These are phyloP conservation scores for Lachnellula arida DNA, from an alignment of 2,329 filamentous ascomycete genomes.

Conservation along the genomic window DNA sequence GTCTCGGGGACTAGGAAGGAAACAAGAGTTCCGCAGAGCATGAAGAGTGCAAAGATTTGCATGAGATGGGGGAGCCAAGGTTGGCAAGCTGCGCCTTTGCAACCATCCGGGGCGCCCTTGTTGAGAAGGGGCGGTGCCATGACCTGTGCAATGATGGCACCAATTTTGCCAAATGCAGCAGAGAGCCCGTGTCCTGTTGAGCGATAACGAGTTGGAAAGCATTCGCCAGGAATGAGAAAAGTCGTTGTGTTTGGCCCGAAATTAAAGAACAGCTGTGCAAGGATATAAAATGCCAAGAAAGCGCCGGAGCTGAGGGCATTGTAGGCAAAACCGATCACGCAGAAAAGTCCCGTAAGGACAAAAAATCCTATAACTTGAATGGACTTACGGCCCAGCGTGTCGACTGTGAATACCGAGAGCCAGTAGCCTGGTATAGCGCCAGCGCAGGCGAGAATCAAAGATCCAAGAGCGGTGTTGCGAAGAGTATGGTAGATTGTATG, in stretches of 20 bases:
- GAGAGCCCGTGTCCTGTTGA: constrained; percentile 60
- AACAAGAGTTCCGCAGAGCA: constrained; percentile 66
- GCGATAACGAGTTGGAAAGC: constrained; percentile 59
- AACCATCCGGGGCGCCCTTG: constrained; percentile 47
- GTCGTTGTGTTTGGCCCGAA: constrained; percentile 63
- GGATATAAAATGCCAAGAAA: constrained; percentile 57
- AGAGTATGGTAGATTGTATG: constrained; percentile 62
- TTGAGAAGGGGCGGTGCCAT: constrained; percentile 60
- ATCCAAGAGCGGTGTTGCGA: constrained; percentile 69
- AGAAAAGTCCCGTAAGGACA: constrained; percentile 57
- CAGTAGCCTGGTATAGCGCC: constrained; percentile 78
- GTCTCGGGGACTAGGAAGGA: constrained; percentile 74
- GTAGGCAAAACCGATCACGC: constrained; percentile 57
- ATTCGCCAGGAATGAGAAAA: constrained; percentile 61
- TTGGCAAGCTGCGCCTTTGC: constrained; percentile 44
- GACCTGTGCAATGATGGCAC: constrained; percentile 53
- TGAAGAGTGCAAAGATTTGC: constrained; percentile 75
- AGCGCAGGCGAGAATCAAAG: constrained; percentile 71
- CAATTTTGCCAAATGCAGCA: constrained; percentile 62
- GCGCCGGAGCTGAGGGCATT: constrained; percentile 42
- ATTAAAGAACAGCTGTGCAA: constrained; percentile 62
- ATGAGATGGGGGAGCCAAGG: constrained; percentile 69
- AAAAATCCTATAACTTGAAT: constrained; percentile 64
- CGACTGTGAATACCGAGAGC: constrained; percentile 68
- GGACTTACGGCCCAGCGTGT: constrained; percentile 71